A percentile compares a stretch with the other conserved stretches of the same genome.
phyloP scores from a whole-genome alignment of 2,329 filamentous ascomycete species.

The Penicillium sp. region DNA sequence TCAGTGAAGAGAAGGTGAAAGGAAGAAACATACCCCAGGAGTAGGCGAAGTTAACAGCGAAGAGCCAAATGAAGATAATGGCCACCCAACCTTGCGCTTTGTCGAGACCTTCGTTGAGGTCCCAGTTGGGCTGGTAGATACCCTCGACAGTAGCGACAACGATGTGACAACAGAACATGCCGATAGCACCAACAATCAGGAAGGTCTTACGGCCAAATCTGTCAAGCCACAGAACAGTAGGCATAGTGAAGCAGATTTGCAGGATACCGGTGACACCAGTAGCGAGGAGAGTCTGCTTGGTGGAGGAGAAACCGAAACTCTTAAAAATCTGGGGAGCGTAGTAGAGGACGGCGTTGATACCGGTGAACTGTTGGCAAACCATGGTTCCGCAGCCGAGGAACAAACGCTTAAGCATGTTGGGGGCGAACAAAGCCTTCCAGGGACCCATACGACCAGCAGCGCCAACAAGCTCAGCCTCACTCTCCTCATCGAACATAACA shows the following conservation, averaged over 20 bases:
- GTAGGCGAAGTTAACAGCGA: conserved; percentile 45
- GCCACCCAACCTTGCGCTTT: conserved; percentile 67
- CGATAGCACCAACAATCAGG: conserved; percentile 55
- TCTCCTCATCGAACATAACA: conserved; percentile 73
- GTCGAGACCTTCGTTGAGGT: conserved; percentile 41
- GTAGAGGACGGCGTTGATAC: conserved; percentile 47
- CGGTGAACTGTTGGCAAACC: conserved; percentile 52
- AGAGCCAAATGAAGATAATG: conserved; percentile 62
- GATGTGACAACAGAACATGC: conserved; percentile 70
- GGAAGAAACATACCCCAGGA: conserved; percentile 31
- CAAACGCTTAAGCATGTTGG: conserved; percentile 30
- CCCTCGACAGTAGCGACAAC: conserved; percentile 58
- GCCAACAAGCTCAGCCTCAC: conserved; percentile 53
- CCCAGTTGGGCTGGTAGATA: conserved; percentile 59
- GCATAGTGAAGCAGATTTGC: conserved; percentile 39
- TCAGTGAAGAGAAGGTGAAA: neutral
- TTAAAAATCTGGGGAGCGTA: conserved; percentile 36
- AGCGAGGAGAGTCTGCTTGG: conserved; percentile 25
- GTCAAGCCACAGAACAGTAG: conserved; percentile 39
- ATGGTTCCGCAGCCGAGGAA: conserved; percentile 30
- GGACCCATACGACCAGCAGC: conserved; percentile 19
- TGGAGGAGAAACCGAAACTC: conserved; percentile 26
- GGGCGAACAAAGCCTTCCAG: conserved; percentile 30
- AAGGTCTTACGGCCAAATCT: conserved; percentile 40
- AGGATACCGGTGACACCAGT: conserved; percentile 31